A percentile compares a stretch with the other conserved stretches of the same genome.
Conservation (phyloP, 495 filamentous ascomycete genomes). For the Penicillium bialowiezense region DNA sequence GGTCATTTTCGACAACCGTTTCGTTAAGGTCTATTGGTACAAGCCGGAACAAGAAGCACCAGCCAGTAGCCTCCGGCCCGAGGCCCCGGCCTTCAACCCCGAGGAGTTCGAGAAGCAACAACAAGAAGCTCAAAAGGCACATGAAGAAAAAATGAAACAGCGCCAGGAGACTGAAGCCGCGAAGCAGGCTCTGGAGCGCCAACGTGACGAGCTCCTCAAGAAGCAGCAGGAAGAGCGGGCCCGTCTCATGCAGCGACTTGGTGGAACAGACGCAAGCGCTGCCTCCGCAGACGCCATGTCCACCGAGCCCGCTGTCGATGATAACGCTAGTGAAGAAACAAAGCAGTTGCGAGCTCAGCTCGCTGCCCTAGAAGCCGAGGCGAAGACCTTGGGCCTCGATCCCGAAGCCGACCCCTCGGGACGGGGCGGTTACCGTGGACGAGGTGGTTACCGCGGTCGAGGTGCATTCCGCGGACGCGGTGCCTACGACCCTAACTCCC, state of each 20-base stretch:
- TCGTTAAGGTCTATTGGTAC: constrained; percentile 97
- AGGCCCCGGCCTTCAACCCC: constrained; percentile 58
- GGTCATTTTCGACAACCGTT: constrained; percentile 94
- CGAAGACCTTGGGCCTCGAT: constrained; percentile 74
- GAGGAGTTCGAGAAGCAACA: constrained; percentile 77
- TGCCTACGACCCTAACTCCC: constrained; percentile 27
- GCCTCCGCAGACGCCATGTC: constrained; percentile 13
- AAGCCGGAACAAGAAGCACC: constrained; percentile 55
- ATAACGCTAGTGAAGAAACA: constrained; percentile 55
- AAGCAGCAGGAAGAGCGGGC: constrained; percentile 74
- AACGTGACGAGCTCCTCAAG: constrained; percentile 70
- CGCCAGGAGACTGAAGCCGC: constrained; percentile 71
- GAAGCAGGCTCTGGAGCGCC: constrained; percentile 68
- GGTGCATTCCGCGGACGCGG: constrained; percentile 58
- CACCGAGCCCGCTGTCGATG: constrained; percentile 35
- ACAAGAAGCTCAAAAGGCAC: constrained; percentile 70
- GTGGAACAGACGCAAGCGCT: constrained; percentile 38
- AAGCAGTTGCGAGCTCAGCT: constrained; percentile 74
- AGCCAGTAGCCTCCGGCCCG: constrained; percentile 25
- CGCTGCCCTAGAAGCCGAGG: constrained; percentile 81
- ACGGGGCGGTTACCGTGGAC: constrained; percentile 39
- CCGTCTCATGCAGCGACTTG: constrained; percentile 62
- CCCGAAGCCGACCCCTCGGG: constrained; percentile 35
- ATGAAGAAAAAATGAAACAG: constrained; percentile 75
- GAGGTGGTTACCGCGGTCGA: constrained; percentile 47